Percentiles rank a stretch among this genome's conserved stretches.
Conservation (phyloP, 257 asterid genomes). For the Solanum pinnatisectum region DNA sequence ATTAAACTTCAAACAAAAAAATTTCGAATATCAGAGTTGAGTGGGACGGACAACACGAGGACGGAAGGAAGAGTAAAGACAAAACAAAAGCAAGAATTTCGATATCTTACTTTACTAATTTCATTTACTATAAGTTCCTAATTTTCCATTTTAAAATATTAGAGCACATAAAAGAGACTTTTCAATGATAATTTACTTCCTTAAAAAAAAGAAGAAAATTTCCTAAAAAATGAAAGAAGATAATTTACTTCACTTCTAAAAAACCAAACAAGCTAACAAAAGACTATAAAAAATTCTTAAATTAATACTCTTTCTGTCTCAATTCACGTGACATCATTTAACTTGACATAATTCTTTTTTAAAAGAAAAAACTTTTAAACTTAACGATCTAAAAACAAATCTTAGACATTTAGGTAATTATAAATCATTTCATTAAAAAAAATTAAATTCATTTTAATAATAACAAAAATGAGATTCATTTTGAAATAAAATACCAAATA, state of each 20-base stretch:
- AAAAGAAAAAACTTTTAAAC: neutral
- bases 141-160: neutral
- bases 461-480: no score
- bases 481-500: no score
- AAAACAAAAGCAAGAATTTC: neutral
- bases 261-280: neutral
- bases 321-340: neutral
- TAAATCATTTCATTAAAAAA: neutral
- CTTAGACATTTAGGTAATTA: no score
- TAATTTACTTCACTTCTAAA: neutral
- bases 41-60: rapidly evolving
- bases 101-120: neutral
- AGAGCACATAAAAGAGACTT: neutral
- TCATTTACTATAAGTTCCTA: neutral
- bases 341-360: neutral
- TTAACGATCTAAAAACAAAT: no score
- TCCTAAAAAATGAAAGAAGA: neutral
- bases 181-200: neutral
- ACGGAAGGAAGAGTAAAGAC: neutral
- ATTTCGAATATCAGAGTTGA: neutral
- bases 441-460: no score
- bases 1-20: neutral
- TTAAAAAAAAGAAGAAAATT: neutral
- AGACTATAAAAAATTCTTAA: no score
- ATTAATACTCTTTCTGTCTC: neutral